Base-by-base conservation (phyloP, 371 early-diverging fungal species). In the Circinella minor region DNA sequence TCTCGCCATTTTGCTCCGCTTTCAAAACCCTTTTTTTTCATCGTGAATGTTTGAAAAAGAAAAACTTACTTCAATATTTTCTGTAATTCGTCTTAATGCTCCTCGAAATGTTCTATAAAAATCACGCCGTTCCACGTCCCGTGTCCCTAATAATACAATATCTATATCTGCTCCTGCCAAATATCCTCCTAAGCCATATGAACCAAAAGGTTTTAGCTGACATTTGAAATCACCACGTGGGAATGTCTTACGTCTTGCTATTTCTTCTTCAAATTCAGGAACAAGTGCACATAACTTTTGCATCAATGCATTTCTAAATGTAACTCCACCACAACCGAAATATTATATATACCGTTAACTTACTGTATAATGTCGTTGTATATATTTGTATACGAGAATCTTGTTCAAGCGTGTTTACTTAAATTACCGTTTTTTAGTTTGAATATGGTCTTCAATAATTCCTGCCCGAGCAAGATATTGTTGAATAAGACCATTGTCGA, bases 91-190 rank as follows among this genome's bases (percentile, higher is more conserved):
- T 34, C 65, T 68, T 0, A 84, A 34, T 0, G 70, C 55, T 0
- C 59, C n/a, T 17, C 78, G 71, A 49, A 80, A 72, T 17, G 68
- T 13, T 6, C 54, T 47, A 17, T 69, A 77, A 37, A 84, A 80
- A 27, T 74, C 73, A 0, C 39, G 36, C 4, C 76, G 59, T 4
- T 61, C 67, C 0, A 84, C 62, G 1, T 48, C 49, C 9, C 15
- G 17, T 1, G 82, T 73, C 37, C 69, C 73, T 6, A 84, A 49
- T 13, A 77, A 66, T 0, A 81, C 81, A 3, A 81, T 38, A 38
- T 84, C 84, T 55, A 84, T 84, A 57, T 84, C 84, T 0, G 84
- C 80, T 9, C 67, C 69, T 20, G 62, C 47, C 1, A 74, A 60
- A 61, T 84, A 72, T 2, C 75, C 79, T 4, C 81, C 81, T 8